A percentile compares a stretch with the other conserved stretches of the same genome.
Evolutionary conservation across 306 rosid genomes (phyloP).

Genomic region (Trifolium dubium): DNA sequence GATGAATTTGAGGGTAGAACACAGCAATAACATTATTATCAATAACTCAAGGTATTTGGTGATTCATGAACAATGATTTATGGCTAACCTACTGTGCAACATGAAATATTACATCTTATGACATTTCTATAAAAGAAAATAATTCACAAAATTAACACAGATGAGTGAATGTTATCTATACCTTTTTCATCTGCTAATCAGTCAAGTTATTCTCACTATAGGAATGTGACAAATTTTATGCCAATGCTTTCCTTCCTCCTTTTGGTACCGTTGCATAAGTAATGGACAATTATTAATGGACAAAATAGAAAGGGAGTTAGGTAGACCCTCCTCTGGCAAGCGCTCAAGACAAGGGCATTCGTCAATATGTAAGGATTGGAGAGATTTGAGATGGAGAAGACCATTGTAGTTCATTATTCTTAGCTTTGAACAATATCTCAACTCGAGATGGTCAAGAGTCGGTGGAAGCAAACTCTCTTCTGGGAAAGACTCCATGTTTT

Average conservation of each 20-base stretch:
- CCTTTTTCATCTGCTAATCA: not conserved
- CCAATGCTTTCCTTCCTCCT: slow-evolving; percentile 15
- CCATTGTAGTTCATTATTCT: slow-evolving; percentile 27
- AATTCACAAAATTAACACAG: not conserved
- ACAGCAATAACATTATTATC: not conserved
- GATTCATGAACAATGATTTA: no score
- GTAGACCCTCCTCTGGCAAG: slow-evolving; percentile 33
- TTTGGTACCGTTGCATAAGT: slow-evolving; percentile 17
- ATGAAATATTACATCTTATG: not conserved
- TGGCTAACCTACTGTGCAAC: not conserved
- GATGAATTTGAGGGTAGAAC: not conserved
- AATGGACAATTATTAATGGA: rapidly evolving
- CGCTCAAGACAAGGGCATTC: not conserved
- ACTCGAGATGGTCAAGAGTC: slow-evolving; percentile 1
- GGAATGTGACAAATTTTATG: slow-evolving; percentile 32
- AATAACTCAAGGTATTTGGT: no score
- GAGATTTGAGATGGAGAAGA: slow-evolving; percentile 42
- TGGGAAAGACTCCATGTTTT: slow-evolving; percentile 17
- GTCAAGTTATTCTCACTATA: not conserved
- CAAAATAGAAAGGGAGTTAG: slow-evolving; percentile 9
- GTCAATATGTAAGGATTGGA: rapidly evolving
- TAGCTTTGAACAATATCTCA: slow-evolving; percentile 15
- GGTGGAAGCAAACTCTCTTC: slow-evolving; percentile 26
- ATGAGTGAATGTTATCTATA: not conserved
- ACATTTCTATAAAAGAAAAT: not conserved